Conservation (phyloP, 495 filamentous ascomycete genomes). For the Talaromyces trachyspermus region DNA sequence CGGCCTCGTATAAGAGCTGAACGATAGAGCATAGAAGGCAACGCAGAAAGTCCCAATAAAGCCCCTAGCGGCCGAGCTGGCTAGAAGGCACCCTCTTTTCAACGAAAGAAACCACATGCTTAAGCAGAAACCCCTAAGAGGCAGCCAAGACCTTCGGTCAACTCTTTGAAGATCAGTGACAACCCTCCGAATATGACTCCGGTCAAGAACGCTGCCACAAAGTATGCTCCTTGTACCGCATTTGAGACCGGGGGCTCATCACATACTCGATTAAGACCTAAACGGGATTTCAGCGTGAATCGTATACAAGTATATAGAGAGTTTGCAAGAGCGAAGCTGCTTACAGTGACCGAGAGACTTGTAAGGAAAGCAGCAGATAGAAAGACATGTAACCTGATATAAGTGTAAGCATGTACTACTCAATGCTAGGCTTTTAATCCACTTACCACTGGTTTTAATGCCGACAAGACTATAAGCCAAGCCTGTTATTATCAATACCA, state of each 20-base stretch:
- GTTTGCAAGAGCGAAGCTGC: conserved; percentile 12
- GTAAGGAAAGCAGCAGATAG: conserved; percentile 69
- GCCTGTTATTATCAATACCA: conserved; percentile 66
- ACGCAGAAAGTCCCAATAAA: conserved; percentile 69
- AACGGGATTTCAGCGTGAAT: too few relatives aligned
- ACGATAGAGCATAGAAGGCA: conserved; percentile 62
- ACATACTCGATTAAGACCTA: conserved; percentile 82
- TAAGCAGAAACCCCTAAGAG: conserved; percentile 81
- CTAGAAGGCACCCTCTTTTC: conserved; percentile 67
- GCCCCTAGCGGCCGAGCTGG: conserved; percentile 50
- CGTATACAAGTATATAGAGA: too few relatives aligned
- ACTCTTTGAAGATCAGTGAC: conserved; percentile 72
- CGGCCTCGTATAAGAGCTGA: conserved; percentile 67
- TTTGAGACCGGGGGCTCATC: conserved; percentile 72
- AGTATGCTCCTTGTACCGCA: conserved; percentile 79
- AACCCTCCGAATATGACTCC: conserved; percentile 70
- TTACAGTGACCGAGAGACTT: conserved; percentile 62
- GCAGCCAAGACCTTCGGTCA: conserved; percentile 82
- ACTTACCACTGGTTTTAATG: conserved; percentile 69
- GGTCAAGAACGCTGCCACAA: conserved; percentile 71
- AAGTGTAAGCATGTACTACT: conserved; percentile 5
- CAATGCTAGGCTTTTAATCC: not conserved
- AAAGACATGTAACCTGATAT: conserved; percentile 61
- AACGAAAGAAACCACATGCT: conserved; percentile 88
- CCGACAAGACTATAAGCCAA: conserved; percentile 66